Conservation (phyloP, 805 yeast species). For the Ascoidea tarda region DNA sequence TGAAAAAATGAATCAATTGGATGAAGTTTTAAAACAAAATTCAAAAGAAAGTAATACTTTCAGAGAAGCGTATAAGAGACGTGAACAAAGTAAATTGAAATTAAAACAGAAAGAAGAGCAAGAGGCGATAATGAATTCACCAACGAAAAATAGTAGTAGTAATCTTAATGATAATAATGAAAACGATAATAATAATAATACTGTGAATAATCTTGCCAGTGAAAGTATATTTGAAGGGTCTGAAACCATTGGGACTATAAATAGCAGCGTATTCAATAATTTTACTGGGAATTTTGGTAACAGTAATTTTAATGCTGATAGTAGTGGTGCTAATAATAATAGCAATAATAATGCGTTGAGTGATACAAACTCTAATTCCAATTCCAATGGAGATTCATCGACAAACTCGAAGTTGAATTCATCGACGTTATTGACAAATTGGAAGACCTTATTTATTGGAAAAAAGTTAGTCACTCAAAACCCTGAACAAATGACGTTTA, state of each 20-base stretch:
- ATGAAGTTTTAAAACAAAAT: slow-evolving; percentile 21
- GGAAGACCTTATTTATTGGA: slow-evolving; percentile 8
- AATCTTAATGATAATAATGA: too few relatives aligned
- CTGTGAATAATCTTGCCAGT: background rate
- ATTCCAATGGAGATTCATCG: background rate
- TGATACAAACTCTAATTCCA: slow-evolving; percentile 9
- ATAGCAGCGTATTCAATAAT: too few relatives aligned
- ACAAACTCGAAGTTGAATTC: background rate
- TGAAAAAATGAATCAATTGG: slow-evolving; percentile 16
- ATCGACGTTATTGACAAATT: background rate
- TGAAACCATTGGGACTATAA: too few relatives aligned
- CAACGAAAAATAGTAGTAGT: slow-evolving; percentile 1
- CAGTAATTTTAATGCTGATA: too few relatives aligned
- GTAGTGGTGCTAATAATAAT: background rate
- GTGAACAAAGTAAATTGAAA: slow-evolving; percentile 15
- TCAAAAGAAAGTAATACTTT: slow-evolving; percentile 22
- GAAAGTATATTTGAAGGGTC: too few relatives aligned
- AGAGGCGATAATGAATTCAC: slow-evolving; percentile 17
- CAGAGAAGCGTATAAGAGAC: slow-evolving; percentile 16
- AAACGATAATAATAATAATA: too few relatives aligned
- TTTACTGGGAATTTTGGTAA: too few relatives aligned
- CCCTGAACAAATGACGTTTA: slow-evolving; percentile 16
- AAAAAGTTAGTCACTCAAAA: slow-evolving; percentile 1
- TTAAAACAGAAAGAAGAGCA: slow-evolving; percentile 12
- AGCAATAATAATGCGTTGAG: slow-evolving; percentile 3